phyloP scores from a whole-genome alignment of 257 asterid genomes.

The Nicotiana paniculata region DNA sequence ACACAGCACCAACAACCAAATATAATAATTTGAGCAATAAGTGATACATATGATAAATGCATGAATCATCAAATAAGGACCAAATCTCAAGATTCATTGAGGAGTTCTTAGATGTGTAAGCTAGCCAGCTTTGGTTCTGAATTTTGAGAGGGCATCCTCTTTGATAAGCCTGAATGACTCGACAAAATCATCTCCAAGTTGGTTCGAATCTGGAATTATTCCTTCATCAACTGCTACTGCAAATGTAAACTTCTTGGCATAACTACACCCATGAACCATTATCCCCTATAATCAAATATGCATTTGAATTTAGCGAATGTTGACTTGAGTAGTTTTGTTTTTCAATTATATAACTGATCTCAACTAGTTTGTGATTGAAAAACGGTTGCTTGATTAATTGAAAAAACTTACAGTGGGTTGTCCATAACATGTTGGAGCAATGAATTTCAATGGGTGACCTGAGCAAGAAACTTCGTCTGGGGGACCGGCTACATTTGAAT shows the following conservation, averaged over 20 bases:
- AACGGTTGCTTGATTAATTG: not conserved
- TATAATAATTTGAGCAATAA: too few species aligned
- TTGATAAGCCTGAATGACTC: not conserved
- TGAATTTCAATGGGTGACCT: not conserved
- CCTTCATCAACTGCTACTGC: not conserved
- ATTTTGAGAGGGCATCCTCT: not conserved
- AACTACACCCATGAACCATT: conserved; percentile 4
- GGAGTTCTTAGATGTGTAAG: not conserved
- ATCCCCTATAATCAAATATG: not conserved
- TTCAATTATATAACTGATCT: not conserved
- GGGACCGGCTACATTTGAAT: not conserved
- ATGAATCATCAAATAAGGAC: too few species aligned
- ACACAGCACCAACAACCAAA: too few species aligned
- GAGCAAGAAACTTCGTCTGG: not conserved
- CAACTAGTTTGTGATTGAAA: not conserved
- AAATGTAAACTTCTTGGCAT: not conserved
- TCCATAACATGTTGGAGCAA: not conserved
- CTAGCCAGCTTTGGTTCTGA: not conserved
- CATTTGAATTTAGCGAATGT: not conserved
- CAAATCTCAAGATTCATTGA: too few species aligned
- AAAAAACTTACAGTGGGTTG: not conserved
- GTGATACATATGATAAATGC: too few species aligned
- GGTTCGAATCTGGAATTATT: not conserved
- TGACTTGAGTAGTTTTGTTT: not conserved
- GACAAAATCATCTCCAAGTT: not conserved